A percentile compares a stretch with the other conserved stretches of the same genome.
Conservation (phyloP, 2,329 filamentous ascomycete genomes). For the Colletotrichum destructivum region DNA sequence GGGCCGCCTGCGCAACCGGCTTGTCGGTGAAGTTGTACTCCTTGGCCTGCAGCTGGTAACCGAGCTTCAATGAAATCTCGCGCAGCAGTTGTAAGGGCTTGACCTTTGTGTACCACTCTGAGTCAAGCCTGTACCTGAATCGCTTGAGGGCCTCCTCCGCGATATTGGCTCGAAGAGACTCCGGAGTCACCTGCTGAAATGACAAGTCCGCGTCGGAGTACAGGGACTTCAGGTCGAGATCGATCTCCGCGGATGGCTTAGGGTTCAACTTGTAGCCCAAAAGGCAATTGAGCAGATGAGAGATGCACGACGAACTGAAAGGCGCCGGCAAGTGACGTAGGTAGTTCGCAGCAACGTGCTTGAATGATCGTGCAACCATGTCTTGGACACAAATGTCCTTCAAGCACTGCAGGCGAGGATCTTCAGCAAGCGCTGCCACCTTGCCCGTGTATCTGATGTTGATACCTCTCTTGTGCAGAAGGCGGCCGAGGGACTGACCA, state of each 20-base stretch:
- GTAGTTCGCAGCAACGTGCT: constrained; percentile 87
- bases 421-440: constrained; percentile 79
- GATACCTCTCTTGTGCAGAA: constrained; percentile 97
- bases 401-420: constrained; percentile 82
- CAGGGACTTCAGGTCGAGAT: constrained; percentile 79
- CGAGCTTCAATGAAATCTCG: constrained; percentile 90
- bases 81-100: constrained; percentile 88
- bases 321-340: constrained; percentile 84
- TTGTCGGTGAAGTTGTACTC: constrained; percentile 57
- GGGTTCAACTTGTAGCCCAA: constrained; percentile 83
- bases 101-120: constrained; percentile 76
- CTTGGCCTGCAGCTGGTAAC: constrained; percentile 87
- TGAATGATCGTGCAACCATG: constrained; percentile 96
- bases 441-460: constrained; percentile 97
- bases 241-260: constrained; percentile 84
- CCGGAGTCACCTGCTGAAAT: constrained; percentile 85
- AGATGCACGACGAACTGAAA: constrained; percentile 83
- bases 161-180: constrained; percentile 78
- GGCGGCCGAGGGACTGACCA: constrained; percentile 87
- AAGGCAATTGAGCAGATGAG: constrained; percentile 95
- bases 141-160: constrained; percentile 79
- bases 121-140: constrained; percentile 82
- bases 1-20: constrained; percentile 46
- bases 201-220: constrained; percentile 87
- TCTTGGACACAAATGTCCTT: constrained; percentile 86